A percentile compares a stretch with the other conserved stretches of the same genome.
Conservation (phyloP, 2,329 filamentous ascomycete species). For the Thermochaetoides dissita region DNA sequence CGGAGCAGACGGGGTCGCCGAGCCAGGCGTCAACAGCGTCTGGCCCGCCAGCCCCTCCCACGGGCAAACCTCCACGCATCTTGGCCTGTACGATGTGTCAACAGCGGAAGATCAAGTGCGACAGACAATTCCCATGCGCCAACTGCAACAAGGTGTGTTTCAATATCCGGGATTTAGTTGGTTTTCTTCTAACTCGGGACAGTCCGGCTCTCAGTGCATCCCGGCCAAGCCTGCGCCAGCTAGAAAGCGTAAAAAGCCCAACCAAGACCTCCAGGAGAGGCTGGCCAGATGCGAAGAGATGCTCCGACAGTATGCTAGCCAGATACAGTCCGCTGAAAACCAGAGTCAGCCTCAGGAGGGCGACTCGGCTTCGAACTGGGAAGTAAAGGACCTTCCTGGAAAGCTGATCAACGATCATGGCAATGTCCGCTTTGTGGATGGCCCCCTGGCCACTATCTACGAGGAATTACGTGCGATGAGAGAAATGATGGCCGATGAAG, state of each 20-base stretch:
- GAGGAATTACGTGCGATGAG: constrained; percentile 47
- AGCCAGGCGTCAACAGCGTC: neutral
- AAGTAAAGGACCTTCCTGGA: constrained; percentile 22
- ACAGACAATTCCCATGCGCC: constrained; percentile 43
- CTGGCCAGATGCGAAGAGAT: constrained; percentile 45
- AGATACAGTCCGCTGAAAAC: constrained; percentile 6
- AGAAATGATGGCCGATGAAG: constrained; percentile 42
- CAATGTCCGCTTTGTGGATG: constrained; percentile 43
- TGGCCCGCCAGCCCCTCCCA: constrained; percentile 1
- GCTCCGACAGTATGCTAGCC: constrained; percentile 34
- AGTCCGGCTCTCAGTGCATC: constrained; percentile 27
- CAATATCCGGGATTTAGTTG: no score
- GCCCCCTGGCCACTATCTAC: constrained; percentile 37
- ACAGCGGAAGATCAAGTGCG: constrained; percentile 49
- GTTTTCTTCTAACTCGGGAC: no score
- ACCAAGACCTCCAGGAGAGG: constrained; percentile 48
- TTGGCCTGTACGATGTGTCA: constrained; percentile 45
- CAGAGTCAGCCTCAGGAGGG: constrained; percentile 7
- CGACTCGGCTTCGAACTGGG: no score
- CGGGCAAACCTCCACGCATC: constrained; percentile 29
- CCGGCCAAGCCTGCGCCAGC: constrained; percentile 47
- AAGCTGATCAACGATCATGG: constrained; percentile 43
- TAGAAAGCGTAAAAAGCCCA: constrained; percentile 43
- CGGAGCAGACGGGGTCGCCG: neutral
- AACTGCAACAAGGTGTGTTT: constrained; percentile 43